Conservation (phyloP, 1,284 basidiomycete species). For the Spongispora temasekensis region DNA sequence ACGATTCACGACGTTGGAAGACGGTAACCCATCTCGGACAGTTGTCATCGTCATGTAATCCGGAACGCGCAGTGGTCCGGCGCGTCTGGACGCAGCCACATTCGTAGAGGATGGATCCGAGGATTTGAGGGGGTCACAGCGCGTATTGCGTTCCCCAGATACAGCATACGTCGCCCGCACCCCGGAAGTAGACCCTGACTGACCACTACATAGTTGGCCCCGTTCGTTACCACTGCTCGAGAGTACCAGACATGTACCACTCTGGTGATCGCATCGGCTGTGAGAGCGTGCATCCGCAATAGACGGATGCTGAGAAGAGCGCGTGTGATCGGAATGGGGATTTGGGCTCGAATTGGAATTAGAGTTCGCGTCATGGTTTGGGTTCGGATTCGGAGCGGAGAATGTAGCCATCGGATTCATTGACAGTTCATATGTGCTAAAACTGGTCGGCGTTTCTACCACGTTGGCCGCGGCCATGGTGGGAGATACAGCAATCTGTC, state of each 20-base stretch:
- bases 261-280: constrained; percentile 39
- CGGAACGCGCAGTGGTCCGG: constrained; percentile 27
- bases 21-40: constrained; percentile 29
- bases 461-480: constrained; percentile 9
- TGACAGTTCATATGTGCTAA: constrained; percentile 32
- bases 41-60: constrained; percentile 38
- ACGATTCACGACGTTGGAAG: constrained; percentile 23
- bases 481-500: constrained; percentile 35
- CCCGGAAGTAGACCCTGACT: constrained; percentile 6
- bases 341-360: constrained; percentile 12
- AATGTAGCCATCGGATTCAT: constrained; percentile 24
- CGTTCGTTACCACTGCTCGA: too few species aligned
- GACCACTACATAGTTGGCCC: constrained; percentile 13
- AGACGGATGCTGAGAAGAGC: constrained; percentile 19
- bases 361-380: constrained; percentile 9
- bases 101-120: constrained; percentile 13
- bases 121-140: constrained; percentile 17
- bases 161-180: constrained; percentile 11
- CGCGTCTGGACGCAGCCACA: constrained; percentile 11
- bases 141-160: constrained; percentile 22
- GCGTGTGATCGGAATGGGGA: constrained; percentile 9
- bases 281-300: constrained; percentile 30
- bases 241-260: constrained; percentile 41
- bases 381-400: constrained; percentile 10
- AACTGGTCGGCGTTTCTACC: constrained; percentile 21